Percentiles rank a stretch among this genome's conserved stretches.
phyloP scores from a whole-genome alignment of 306 rosid species.

The Lablab purpureus region DNA sequence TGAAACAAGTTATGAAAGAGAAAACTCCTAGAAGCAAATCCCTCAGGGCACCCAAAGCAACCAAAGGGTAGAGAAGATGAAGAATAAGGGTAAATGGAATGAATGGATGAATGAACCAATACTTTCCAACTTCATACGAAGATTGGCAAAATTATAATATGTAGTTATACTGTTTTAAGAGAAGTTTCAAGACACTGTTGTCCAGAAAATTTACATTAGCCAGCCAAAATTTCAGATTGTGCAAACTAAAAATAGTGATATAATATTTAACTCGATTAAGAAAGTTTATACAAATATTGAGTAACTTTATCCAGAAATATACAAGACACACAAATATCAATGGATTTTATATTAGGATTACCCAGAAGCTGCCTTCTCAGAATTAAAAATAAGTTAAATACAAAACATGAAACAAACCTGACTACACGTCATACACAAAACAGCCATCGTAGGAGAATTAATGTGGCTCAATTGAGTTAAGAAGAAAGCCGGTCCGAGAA shows the following conservation, averaged over 20 bases:
- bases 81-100: not conserved
- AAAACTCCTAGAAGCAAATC: not conserved
- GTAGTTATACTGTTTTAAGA: not conserved
- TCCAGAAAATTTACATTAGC: constrained; percentile 20
- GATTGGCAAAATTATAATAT: not conserved
- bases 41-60: too few relatives aligned
- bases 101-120: constrained; percentile 22
- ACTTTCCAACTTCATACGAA: not conserved
- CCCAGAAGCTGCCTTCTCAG: constrained; percentile 18
- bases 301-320: constrained; percentile 20
- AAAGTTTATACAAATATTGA: not conserved
- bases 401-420: constrained; percentile 67
- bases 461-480: constrained; percentile 94
- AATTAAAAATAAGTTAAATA: constrained; percentile 29
- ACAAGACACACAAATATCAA: not conserved
- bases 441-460: constrained; percentile 90
- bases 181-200: constrained; percentile 12
- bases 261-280: not conserved
- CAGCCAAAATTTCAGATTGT: constrained; percentile 30
- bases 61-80: not conserved
- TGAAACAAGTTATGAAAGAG: constrained; percentile 32
- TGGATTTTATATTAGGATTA: constrained; percentile 4
- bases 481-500: constrained; percentile 99
- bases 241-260: constrained; percentile 3
- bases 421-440: constrained; percentile 96